Percentiles rank a stretch among this genome's conserved stretches.
These are phyloP conservation scores for Angomonas deanei DNA, from an alignment of 208 protist species.

Conservation along the genomic window DNA sequence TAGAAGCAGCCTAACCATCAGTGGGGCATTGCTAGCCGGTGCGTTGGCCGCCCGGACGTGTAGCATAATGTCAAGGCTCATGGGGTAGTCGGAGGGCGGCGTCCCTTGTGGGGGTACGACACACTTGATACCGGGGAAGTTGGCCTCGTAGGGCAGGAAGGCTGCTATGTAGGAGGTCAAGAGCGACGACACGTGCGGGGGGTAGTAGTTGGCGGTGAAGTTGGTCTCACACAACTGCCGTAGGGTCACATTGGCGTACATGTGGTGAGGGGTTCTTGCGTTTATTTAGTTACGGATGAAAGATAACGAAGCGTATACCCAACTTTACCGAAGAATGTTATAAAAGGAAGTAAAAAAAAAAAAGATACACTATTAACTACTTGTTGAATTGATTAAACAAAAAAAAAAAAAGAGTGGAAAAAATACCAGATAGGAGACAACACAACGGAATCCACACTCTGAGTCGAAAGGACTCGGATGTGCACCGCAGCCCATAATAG, in stretches of 20 bases:
- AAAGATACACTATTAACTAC: background rate
- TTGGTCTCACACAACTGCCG: constrained; percentile 20
- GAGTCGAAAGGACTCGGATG: no score
- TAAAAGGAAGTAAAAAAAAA: background rate
- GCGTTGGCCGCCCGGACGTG: constrained; percentile 9
- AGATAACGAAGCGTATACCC: background rate
- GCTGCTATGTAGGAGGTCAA: constrained; percentile 36
- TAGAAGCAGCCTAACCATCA: constrained; percentile 27
- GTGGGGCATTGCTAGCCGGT: constrained; percentile 3
- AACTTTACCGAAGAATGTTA: background rate
- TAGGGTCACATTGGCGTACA: constrained; percentile 15
- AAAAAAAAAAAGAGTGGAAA: background rate
- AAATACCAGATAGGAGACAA: background rate
- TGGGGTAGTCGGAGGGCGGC: background rate
- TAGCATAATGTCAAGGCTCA: constrained; percentile 16
- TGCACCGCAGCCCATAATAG: no score
- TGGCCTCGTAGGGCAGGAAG: constrained; percentile 44
- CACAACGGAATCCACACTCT: no score
- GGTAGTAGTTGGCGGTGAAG: constrained; percentile 19
- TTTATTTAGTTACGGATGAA: background rate
- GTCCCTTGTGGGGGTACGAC: constrained; percentile 8
- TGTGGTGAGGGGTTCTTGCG: background rate
- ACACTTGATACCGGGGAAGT: constrained; percentile 35
- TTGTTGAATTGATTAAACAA: no score
- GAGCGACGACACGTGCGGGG: constrained; percentile 17